A percentile compares a stretch with the other conserved stretches of the same genome.
Evolutionary conservation across 2,329 filamentous ascomycete genomes (phyloP).

Genomic region (Ascocoryne sarcoides): DNA sequence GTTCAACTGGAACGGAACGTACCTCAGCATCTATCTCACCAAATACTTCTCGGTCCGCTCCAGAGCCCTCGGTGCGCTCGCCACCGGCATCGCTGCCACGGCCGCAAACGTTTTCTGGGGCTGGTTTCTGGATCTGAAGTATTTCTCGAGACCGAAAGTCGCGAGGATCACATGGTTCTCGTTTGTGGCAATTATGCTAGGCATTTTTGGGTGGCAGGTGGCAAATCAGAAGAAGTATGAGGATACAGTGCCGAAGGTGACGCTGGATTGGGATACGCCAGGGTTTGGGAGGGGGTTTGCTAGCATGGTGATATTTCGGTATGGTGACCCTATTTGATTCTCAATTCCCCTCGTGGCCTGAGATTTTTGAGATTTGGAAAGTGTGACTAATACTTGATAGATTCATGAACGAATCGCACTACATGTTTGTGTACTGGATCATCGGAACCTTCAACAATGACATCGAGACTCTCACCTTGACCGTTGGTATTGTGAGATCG

Average conservation of each 20-base stretch:
- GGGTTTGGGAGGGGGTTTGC: conserved; percentile 59
- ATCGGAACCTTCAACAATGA: conserved; percentile 43
- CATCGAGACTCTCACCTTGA: conserved; percentile 41
- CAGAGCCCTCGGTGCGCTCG: conserved; percentile 58
- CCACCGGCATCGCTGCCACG: conserved; percentile 58
- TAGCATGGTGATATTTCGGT: conserved; percentile 36
- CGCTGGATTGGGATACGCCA: conserved; percentile 50
- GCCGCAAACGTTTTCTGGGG: conserved; percentile 56
- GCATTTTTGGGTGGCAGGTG: conserved; percentile 39
- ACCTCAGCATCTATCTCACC: conserved; percentile 45
- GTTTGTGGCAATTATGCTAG: conserved; percentile 51
- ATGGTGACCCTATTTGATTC: conserved; percentile 3
- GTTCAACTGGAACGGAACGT: conserved; percentile 54
- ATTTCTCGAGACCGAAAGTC: conserved; percentile 26
- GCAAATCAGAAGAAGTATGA: conserved; percentile 39
- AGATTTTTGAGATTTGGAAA: neutral
- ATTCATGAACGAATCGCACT: conserved; percentile 51
- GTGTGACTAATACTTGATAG: neutral
- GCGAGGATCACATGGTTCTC: conserved; percentile 47
- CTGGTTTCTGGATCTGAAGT: conserved; percentile 12
- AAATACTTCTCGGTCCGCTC: conserved; percentile 61
- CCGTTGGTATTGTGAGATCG: conserved; percentile 38
- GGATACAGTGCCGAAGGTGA: conserved; percentile 38
- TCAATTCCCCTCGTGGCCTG: no score
- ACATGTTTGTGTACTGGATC: conserved; percentile 58